Conservation (phyloP, 108 stramenopile species). For the Licmophora abbreviata region DNA sequence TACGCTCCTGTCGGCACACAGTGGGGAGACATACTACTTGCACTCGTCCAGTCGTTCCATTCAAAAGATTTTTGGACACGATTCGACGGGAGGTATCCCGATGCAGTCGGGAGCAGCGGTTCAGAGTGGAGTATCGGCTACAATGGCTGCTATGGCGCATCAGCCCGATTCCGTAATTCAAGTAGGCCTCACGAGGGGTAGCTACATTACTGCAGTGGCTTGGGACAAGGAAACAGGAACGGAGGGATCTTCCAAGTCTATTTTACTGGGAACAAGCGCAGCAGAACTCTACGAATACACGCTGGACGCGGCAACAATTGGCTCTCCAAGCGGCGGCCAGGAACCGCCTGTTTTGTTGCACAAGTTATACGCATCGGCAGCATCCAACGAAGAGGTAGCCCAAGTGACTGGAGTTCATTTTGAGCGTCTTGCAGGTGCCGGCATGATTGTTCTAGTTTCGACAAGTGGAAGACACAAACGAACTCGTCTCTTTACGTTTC, state of each 20-base stretch:
- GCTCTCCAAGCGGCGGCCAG: neutral
- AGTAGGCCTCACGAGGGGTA: constrained; percentile 54
- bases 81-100: constrained; percentile 38
- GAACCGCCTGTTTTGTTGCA: constrained; percentile 13
- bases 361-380: constrained; percentile 20
- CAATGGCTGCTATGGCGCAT: constrained; percentile 7
- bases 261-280: constrained; percentile 61
- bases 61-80: constrained; percentile 66
- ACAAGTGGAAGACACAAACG: constrained; percentile 63
- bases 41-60: constrained; percentile 38
- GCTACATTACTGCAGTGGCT: constrained; percentile 75
- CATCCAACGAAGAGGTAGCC: constrained; percentile 19
- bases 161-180: constrained; percentile 29
- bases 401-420: constrained; percentile 46
- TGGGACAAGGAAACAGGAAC: constrained; percentile 80
- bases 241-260: constrained; percentile 67
- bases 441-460: constrained; percentile 51
- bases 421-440: constrained; percentile 40
- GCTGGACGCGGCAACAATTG: constrained; percentile 10
- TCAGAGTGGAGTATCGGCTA: neutral
- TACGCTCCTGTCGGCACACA: constrained; percentile 58
- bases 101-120: neutral
- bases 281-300: constrained; percentile 82
- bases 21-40: constrained; percentile 76
- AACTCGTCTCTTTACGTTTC: constrained; percentile 75